phyloP scores from a whole-genome alignment of 345 rosid species.

The Capsella bursapastoris region DNA sequence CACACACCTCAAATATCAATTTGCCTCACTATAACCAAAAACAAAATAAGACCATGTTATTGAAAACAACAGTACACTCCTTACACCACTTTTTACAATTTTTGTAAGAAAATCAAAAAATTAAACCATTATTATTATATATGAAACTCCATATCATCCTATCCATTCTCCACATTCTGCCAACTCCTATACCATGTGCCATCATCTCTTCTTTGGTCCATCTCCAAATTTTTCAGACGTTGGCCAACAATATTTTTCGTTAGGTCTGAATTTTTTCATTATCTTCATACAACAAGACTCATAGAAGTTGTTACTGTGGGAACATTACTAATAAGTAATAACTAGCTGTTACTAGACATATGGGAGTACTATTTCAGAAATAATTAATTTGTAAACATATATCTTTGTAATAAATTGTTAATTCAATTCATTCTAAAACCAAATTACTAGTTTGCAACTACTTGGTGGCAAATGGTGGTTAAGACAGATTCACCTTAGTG shows the following conservation, averaged over 20 bases:
- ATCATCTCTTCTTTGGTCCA: constrained; percentile 37
- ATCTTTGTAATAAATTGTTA: neutral
- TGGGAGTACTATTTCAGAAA: neutral
- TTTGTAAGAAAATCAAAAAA: neutral
- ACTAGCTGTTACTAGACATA: neutral
- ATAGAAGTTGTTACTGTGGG: neutral
- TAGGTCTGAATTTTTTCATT: neutral
- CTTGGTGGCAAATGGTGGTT: neutral
- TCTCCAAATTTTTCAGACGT: constrained; percentile 26
- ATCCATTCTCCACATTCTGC: constrained; percentile 42
- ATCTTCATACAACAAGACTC: constrained; percentile 4
- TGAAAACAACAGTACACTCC: constrained; percentile 39
- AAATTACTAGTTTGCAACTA: neutral
- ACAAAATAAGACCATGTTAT: constrained; percentile 47
- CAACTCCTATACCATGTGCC: constrained; percentile 42
- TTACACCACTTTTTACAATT: neutral
- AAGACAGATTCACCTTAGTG: neutral
- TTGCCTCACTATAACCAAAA: constrained; percentile 43
- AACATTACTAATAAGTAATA: neutral
- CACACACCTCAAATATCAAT: constrained; percentile 24
- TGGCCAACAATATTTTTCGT: constrained; percentile 41
- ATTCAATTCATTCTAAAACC: neutral
- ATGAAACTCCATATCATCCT: constrained; percentile 31
- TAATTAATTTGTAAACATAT: neutral
- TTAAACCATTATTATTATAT: neutral